Evolutionary conservation across 805 yeast genomes (phyloP).

Genomic region (Candida rishiriensis): DNA sequence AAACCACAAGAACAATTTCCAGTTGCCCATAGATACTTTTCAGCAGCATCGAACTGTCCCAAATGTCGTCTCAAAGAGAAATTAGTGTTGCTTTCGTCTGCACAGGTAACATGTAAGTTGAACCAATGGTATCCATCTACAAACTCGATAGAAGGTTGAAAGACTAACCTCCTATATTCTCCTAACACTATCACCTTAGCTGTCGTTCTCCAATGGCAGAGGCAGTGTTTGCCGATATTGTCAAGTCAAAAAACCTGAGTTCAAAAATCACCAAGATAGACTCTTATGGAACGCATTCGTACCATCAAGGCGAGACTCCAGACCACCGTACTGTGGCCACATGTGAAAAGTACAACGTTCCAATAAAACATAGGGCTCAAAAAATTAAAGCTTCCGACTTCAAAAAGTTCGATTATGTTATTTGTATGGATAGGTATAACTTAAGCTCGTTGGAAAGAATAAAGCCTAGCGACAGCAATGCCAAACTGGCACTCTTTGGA

Average conservation of each 20-base stretch:
- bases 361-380: slow-evolving; percentile 73
- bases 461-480: slow-evolving; percentile 47
- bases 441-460: slow-evolving; percentile 44
- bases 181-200: slow-evolving; percentile 29
- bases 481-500: slow-evolving; percentile 66
- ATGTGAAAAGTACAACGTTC: slow-evolving; percentile 67
- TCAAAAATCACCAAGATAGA: slow-evolving; percentile 56
- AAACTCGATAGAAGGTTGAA: neutral
- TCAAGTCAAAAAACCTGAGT: slow-evolving; percentile 43
- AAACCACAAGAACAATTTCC: too few relatives aligned
- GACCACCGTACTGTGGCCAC: slow-evolving; percentile 69
- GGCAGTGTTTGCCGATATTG: slow-evolving; percentile 73
- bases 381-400: slow-evolving; percentile 52
- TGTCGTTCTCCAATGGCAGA: slow-evolving; percentile 99
- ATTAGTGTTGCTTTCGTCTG: slow-evolving; percentile 78
- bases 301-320: slow-evolving; percentile 79
- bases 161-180: neutral
- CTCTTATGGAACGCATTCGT: slow-evolving; percentile 86
- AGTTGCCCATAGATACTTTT: too few relatives aligned
- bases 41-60: too few relatives aligned
- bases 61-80: too few relatives aligned
- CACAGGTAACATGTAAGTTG: slow-evolving; percentile 75
- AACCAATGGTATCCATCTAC: neutral
- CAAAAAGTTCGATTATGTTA: slow-evolving; percentile 56
- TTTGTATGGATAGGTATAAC: slow-evolving; percentile 70